Percentiles rank a stretch among this genome's conserved stretches.
Conservation (phyloP, 2,329 filamentous ascomycete genomes). For the Trichocomaceae sp. region DNA sequence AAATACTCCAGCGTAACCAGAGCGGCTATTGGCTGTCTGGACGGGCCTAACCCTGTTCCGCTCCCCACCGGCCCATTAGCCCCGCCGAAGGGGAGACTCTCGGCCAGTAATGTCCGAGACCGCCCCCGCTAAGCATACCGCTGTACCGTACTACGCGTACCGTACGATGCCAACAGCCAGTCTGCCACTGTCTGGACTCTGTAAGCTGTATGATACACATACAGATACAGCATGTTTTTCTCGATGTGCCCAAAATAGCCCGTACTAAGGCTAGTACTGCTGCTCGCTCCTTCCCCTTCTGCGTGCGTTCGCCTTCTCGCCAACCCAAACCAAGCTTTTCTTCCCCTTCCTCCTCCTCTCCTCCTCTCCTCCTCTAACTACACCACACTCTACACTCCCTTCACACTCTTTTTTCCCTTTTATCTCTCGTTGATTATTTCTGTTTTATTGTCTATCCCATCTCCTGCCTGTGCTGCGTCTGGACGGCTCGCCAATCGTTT, state of each 20-base stretch:
- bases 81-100: neutral
- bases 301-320: neutral
- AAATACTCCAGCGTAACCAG: neutral
- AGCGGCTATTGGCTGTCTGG: neutral
- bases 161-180: too few species aligned
- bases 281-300: slow-evolving; percentile 22
- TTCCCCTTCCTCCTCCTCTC: slow-evolving; percentile 13
- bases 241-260: slow-evolving; percentile 26
- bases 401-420: slow-evolving; percentile 19
- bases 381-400: slow-evolving; percentile 22
- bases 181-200: too few species aligned
- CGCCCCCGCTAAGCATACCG: slow-evolving; percentile 2
- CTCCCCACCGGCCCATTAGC: neutral
- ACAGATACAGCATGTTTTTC: too few species aligned
- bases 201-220: too few species aligned
- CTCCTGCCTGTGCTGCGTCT: neutral
- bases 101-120: neutral
- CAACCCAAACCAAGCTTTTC: slow-evolving; percentile 19
- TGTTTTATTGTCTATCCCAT: slow-evolving; percentile 16
- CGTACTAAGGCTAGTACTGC: slow-evolving; percentile 15
- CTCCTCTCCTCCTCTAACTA: neutral
- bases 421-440: slow-evolving; percentile 15
- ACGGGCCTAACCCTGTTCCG: slow-evolving; percentile 7
- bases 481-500: slow-evolving; percentile 7
- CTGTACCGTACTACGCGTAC: neutral